Base-by-base conservation (phyloP, 495 filamentous ascomycete genomes). In the Hyphodiscus hymeniophilus region DNA sequence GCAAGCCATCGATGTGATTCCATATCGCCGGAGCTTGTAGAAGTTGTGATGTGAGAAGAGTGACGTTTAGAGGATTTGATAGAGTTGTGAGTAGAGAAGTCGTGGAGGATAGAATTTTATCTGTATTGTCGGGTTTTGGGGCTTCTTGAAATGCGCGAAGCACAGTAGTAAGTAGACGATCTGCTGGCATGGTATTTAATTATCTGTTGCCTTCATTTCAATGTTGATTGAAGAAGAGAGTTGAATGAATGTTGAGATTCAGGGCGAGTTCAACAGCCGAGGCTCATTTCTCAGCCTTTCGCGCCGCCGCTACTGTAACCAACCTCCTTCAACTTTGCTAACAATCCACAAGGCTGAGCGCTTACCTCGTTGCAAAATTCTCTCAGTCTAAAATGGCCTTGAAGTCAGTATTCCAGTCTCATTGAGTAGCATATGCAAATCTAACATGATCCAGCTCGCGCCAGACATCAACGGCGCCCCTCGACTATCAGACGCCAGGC, bases 51-150 rank as follows among this genome's bases (percentile, higher is more conserved):
- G 89, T 86, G 40, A 98, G 80, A 3, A 98, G 76, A 7, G 84
- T 87, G 55, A 95, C 64, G 57, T 98, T 98, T 28, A 95, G 73
- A 10, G 90, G 92, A 55, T 98, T 98, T 28, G 79, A 80, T 32
- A 98, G 80, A 26, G 81, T 78, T 17, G 87, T 82, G 20, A 98
- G 71, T 22, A 98, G 79, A 21, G 85, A 81, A 22, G 84, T 81
- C 13, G 91, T 87, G 31, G 85, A 91, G 39, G 76, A 80, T 52
- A 92, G 80, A 47, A 98, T 76, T 57, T 68, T 68, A 49, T 69
- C 61, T 33, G 70, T 75, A 45, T 68, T 65, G 30, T 61, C 59
- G 41, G 67, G 66, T 60, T 76, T 66, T 48, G 74, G 69, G 20
- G 66, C 55, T 42, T 66, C 64, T 55, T 74, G 72, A 64, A 68